Evolutionary conservation across 2,329 filamentous ascomycete species (phyloP).

Genomic region (Aspergillus uvarum): DNA sequence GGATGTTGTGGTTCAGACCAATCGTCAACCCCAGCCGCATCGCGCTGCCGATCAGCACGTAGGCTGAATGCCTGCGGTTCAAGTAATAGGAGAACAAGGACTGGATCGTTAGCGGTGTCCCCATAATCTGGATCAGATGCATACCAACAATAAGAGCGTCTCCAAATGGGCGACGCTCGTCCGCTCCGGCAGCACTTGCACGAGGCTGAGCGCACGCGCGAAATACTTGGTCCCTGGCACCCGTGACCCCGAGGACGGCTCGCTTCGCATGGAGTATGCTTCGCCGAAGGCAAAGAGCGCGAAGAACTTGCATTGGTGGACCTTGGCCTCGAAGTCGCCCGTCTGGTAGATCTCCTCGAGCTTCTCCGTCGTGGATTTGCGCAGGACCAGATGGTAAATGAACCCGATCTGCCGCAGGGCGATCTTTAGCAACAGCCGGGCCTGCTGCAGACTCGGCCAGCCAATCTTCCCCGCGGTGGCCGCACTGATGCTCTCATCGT

Average conservation of each 20-base stretch:
- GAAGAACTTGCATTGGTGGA: constrained; percentile 48
- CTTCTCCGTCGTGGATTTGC: constrained; percentile 41
- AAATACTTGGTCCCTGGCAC: constrained; percentile 49
- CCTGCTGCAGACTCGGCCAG: constrained; percentile 40
- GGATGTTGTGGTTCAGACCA: constrained; percentile 46
- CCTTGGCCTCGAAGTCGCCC: constrained; percentile 29
- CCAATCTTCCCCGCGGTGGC: constrained; percentile 30
- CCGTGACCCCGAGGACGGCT: constrained; percentile 31
- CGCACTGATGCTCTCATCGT: constrained; percentile 31
- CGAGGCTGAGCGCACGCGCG: constrained; percentile 40
- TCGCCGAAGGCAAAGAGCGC: constrained; percentile 48
- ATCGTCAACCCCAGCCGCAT: constrained; percentile 46
- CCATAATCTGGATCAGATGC: neutral
- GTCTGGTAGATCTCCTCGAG: constrained; percentile 41
- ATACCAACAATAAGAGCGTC: constrained; percentile 41
- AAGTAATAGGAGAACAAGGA: constrained; percentile 39
- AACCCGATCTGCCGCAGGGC: constrained; percentile 38
- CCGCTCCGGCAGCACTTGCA: constrained; percentile 46
- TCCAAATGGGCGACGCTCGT: constrained; percentile 48
- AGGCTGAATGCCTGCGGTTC: constrained; percentile 37
- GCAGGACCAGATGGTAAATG: constrained; percentile 38
- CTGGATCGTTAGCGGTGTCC: constrained; percentile 16
- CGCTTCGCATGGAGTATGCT: constrained; percentile 44
- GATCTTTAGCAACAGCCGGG: constrained; percentile 38
- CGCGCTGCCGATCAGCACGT: constrained; percentile 37